Evolutionary conservation across 1,284 basidiomycete species (phyloP), one percentile per base, ranked within the genome.

Genomic region (Moesziomyces parantarcticus): DNA sequence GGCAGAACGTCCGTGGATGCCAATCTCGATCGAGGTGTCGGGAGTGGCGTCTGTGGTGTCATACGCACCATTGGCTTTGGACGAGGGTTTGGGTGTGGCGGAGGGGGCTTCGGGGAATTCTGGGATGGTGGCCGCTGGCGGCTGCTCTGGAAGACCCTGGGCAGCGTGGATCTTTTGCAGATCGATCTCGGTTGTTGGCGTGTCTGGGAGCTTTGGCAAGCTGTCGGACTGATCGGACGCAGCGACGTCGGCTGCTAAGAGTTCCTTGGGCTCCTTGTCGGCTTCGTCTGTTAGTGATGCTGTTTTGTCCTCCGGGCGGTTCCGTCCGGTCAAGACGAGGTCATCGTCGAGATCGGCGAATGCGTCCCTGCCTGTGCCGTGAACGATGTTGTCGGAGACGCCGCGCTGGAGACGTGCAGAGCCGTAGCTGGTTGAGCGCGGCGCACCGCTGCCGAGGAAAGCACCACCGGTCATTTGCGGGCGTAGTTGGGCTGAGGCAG

Each of bases 321-420:
- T 63, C 3, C 69, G 49, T 16, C 69, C 69, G 8, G 69, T 72
- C 44, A 73, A 36, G 25, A 68, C 54, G 14, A 61, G 48, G 41
- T 78, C 77, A 14, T 77, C 65, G 45, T 79, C 78, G 10, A 80
- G 65, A 0, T 80, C 78, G 6, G 76, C 74, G 40, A 80, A 80
- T 13, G 78, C 78, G 34, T 80, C 78, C 7, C 63, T 44, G 3
- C 70, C 63, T 7, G 45, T 26, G 21, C 69, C 67, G 34, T 64
- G 72, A 20, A 72, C 52, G 18, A 72, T 60, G 25, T 66, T 66
- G 39, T 72, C 69, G 21, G 69, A 72, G 11, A 41, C 63, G 21
- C 63, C 69, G 46, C 69, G 69, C 43, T 66, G 62, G 20, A 56
- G 32, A 21, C 62, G 58, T 14, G 58, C 23, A 10, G 53, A 40